Percentiles rank a stretch among this genome's conserved stretches.
Evolutionary conservation across 345 rosid species (phyloP).

Genomic region (Eucalyptus urophylla): DNA sequence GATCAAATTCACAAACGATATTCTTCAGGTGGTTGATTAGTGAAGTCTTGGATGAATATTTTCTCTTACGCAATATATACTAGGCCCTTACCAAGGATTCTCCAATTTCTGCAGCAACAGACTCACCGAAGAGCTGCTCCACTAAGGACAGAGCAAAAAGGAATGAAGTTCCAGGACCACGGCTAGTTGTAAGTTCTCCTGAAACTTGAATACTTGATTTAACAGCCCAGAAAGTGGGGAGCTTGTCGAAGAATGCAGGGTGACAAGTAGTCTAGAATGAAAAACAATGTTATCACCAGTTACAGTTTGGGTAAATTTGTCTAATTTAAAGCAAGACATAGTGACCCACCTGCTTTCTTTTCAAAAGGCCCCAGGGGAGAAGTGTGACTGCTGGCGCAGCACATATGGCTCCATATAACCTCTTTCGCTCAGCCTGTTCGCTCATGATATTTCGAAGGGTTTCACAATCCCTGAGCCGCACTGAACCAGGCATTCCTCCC

Average conservation of each 20-base stretch:
- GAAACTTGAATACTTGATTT: conserved; percentile 78
- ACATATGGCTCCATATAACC: conserved; percentile 81
- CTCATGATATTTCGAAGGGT: conserved; percentile 50
- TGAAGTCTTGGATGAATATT: background rate
- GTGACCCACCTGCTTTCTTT: conserved; percentile 45
- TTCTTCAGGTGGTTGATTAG: background rate
- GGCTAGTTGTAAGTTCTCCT: conserved; percentile 88
- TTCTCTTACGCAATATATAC: background rate
- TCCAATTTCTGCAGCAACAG: conserved; percentile 48
- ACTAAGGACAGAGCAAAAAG: conserved; percentile 71
- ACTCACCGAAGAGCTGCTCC: conserved; percentile 76
- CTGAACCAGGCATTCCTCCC: conserved; percentile 99
- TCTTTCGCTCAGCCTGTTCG: conserved; percentile 67
- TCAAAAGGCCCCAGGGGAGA: conserved; percentile 93
- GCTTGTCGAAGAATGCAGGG: conserved; percentile 74
- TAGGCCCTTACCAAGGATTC: conserved; percentile 40
- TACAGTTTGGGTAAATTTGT: background rate
- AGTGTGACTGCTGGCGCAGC: conserved; percentile 93
- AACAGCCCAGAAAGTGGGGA: conserved; percentile 91
- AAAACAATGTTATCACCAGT: conserved; percentile 37
- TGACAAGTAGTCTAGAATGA: conserved; percentile 81
- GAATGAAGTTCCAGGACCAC: conserved; percentile 89
- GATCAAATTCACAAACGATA: background rate
- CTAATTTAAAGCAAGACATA: background rate
- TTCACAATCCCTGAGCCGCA: conserved; percentile 67